phyloP scores from a whole-genome alignment of 2,329 filamentous ascomycete genomes.

The Phoma sp. region DNA sequence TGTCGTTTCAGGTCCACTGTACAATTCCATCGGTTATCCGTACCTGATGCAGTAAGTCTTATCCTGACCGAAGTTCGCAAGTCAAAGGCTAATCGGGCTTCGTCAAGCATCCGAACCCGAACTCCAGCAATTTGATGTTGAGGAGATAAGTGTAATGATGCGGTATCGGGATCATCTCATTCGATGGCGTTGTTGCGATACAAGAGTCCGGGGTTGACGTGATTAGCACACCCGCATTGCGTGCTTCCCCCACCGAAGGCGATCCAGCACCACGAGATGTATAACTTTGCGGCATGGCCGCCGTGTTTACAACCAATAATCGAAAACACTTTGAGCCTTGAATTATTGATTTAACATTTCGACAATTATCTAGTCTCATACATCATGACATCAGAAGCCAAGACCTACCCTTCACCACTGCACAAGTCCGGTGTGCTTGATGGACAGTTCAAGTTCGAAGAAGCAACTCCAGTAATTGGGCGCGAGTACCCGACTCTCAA shows the following conservation, averaged over 20 bases:
- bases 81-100: too few species aligned
- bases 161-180: not conserved
- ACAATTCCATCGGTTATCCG: too few species aligned
- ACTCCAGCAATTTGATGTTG: too few species aligned
- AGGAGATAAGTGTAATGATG: not conserved
- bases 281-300: not conserved
- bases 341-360: too few species aligned
- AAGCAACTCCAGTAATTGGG: slow-evolving; percentile 69
- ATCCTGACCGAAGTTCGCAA: too few species aligned
- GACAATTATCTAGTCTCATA: too few species aligned
- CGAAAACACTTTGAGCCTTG: too few species aligned
- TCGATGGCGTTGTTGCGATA: not conserved
- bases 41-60: too few species aligned
- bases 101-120: too few species aligned
- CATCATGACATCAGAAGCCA: slow-evolving; percentile 1
- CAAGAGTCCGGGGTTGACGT: slow-evolving; percentile 4
- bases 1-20: too few species aligned
- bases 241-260: slow-evolving; percentile 8
- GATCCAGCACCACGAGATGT: too few species aligned
- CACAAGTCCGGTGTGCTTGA: slow-evolving; percentile 24
- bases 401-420: slow-evolving; percentile 13
- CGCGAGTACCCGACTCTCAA: slow-evolving; percentile 66
- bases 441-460: slow-evolving; percentile 38
- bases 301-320: too few species aligned
- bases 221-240: slow-evolving; percentile 6